Conservation (phyloP, 495 filamentous ascomycete species). For the Bryoglossum gracile region DNA sequence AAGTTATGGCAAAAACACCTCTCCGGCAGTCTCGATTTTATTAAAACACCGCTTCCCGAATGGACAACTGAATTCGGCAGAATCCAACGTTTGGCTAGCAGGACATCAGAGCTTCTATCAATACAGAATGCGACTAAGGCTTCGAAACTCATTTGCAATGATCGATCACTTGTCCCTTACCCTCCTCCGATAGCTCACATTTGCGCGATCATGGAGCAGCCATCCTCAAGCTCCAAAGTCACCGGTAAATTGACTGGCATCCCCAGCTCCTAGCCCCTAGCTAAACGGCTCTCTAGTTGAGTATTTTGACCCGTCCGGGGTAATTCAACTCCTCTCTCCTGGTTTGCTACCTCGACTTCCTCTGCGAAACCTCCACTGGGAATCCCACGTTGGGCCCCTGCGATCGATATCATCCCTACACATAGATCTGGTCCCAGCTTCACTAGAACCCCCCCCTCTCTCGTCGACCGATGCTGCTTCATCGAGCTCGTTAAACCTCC, state of each 20-base stretch:
- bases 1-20: too few relatives aligned
- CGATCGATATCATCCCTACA: conserved; percentile 89
- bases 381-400: conserved; percentile 81
- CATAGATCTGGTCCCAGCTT: conserved; percentile 67
- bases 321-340: conserved; percentile 73
- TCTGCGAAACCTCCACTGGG: conserved; percentile 93
- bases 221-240: conserved; percentile 63
- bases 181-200: too few relatives aligned
- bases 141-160: too few relatives aligned
- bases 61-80: too few relatives aligned
- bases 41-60: too few relatives aligned
- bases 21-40: too few relatives aligned
- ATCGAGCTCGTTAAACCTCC: conserved; percentile 32
- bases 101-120: too few relatives aligned
- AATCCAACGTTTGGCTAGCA: too few relatives aligned
- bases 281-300: conserved; percentile 36
- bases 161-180: too few relatives aligned
- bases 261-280: background rate
- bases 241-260: conserved; percentile 43
- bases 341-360: conserved; percentile 73
- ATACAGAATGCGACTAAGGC: too few relatives aligned
- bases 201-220: conserved; percentile 58
- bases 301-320: conserved; percentile 83
- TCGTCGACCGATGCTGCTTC: conserved; percentile 28
- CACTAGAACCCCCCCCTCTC: conserved; percentile 19